Evolutionary conservation across 2,329 filamentous ascomycete genomes (phyloP).

Genomic region (Didymella pomorum): DNA sequence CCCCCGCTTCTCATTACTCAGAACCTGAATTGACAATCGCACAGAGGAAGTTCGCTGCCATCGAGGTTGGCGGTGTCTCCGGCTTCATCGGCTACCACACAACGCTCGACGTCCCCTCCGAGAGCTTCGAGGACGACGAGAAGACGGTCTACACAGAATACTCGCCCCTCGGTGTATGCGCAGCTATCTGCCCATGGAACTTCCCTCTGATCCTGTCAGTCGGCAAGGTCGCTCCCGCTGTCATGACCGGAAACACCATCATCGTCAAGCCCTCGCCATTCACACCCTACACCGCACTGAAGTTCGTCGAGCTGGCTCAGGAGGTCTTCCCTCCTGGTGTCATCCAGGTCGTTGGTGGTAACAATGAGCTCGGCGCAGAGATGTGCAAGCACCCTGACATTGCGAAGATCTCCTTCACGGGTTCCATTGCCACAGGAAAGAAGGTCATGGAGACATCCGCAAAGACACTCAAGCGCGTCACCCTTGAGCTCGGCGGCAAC

Average conservation of each 20-base stretch:
- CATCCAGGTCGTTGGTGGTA: constrained; percentile 67
- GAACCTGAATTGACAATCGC: constrained; percentile 15
- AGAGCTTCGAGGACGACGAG: constrained; percentile 55
- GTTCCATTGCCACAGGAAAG: constrained; percentile 68
- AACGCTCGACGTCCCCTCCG: constrained; percentile 46
- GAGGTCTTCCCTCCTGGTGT: constrained; percentile 69
- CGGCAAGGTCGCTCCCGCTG: constrained; percentile 64
- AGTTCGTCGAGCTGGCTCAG: constrained; percentile 66
- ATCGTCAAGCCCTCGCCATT: constrained; percentile 66
- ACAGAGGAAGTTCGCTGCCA: constrained; percentile 52
- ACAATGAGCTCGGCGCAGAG: constrained; percentile 67
- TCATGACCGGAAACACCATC: constrained; percentile 65
- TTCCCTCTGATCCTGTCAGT: constrained; percentile 62
- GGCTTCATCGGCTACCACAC: constrained; percentile 52
- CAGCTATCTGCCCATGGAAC: constrained; percentile 55
- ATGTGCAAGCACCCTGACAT: constrained; percentile 67
- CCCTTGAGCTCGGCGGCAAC: constrained; percentile 69
- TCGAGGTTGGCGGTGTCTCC: constrained; percentile 50
- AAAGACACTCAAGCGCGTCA: constrained; percentile 67
- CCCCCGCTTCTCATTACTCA: no score
- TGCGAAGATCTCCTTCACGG: constrained; percentile 70
- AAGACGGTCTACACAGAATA: constrained; percentile 58
- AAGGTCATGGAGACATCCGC: constrained; percentile 65
- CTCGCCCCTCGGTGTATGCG: constrained; percentile 58
- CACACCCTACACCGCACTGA: constrained; percentile 66